Conservation (phyloP, 192 early-diverging fungal species). For the Backusella westeae region DNA sequence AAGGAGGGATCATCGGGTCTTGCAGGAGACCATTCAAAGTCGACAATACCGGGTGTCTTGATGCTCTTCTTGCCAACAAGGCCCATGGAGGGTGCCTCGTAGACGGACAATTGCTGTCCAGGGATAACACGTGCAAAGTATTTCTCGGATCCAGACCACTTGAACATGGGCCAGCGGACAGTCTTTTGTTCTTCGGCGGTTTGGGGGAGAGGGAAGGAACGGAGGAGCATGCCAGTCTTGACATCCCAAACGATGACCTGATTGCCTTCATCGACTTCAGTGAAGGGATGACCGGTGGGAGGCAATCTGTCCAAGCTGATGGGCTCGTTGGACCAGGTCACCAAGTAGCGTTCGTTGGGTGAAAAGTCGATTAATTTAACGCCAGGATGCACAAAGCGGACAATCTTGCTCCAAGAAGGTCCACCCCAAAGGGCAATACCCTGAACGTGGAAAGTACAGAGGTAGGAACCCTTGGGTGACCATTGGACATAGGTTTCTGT, state of each 20-base stretch:
- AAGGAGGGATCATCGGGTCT: conserved; percentile 36
- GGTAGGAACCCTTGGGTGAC: conserved; percentile 93
- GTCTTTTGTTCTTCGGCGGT: conserved; percentile 52
- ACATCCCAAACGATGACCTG: conserved; percentile 90
- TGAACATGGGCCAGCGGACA: conserved; percentile 92
- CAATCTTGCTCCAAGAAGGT: conserved; percentile 84
- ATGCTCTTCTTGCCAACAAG: conserved; percentile 92
- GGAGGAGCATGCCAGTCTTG: conserved; percentile 77
- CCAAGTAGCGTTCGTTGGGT: conserved; percentile 91
- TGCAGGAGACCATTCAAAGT: conserved; percentile 77
- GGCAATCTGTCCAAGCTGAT: conserved; percentile 56
- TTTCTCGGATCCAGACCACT: conserved; percentile 93
- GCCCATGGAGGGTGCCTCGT: conserved; percentile 93
- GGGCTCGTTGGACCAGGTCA: conserved; percentile 88
- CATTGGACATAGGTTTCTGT: conserved; percentile 92
- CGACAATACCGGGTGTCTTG: conserved; percentile 76
- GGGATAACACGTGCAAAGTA: conserved; percentile 90
- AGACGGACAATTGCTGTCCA: conserved; percentile 76
- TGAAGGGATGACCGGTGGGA: conserved; percentile 62
- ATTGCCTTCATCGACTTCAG: conserved; percentile 68
- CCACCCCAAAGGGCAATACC: conserved; percentile 98
- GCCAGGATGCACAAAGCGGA: conserved; percentile 87
- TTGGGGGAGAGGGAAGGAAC: conserved; percentile 77
- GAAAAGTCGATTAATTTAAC: conserved; percentile 92
- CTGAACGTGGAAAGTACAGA: conserved; percentile 91